A percentile compares a stretch with the other conserved stretches of the same genome.
These are phyloP conservation scores for Tetrahymena malaccensis DNA, from an alignment of 73 alveolate species.

Conservation along the genomic window DNA sequence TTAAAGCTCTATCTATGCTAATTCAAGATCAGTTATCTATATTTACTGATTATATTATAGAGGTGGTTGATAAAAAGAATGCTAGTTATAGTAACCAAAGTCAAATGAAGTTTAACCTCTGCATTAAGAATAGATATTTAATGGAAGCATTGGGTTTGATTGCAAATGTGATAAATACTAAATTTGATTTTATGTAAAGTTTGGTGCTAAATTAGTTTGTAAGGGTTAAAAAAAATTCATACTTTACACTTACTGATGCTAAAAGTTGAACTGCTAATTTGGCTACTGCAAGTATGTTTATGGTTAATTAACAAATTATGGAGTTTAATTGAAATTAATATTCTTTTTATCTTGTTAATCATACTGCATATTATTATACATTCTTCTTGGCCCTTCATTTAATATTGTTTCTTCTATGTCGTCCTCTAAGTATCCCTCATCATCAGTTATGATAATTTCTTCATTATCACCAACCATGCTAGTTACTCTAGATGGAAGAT, in stretches of 20 bases:
- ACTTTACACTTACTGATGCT: neutral
- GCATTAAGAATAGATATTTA: neutral
- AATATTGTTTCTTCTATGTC: neutral
- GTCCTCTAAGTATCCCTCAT: neutral
- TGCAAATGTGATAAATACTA: neutral
- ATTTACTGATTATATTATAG: neutral
- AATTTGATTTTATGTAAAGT: neutral
- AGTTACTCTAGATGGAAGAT: neutral
- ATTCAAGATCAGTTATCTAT: neutral
- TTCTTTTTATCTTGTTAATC: neutral
- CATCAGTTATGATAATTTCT: neutral
- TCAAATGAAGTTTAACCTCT: neutral
- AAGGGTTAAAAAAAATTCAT: neutral
- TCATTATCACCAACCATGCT: neutral
- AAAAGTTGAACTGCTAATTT: too few relatives aligned
- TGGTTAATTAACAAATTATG: too few relatives aligned
- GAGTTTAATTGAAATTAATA: neutral
- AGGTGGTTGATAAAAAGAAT: neutral
- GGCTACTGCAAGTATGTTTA: neutral
- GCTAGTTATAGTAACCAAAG: neutral
- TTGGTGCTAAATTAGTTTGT: neutral
- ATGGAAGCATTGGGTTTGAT: neutral
- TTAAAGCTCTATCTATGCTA: neutral
- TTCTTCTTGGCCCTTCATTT: neutral
- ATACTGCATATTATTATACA: too few relatives aligned